A percentile compares a stretch with the other conserved stretches of the same genome.
These are phyloP conservation scores for Moesziomyces antarcticus DNA, from an alignment of 1,284 basidiomycete genomes.

Conservation along the genomic window DNA sequence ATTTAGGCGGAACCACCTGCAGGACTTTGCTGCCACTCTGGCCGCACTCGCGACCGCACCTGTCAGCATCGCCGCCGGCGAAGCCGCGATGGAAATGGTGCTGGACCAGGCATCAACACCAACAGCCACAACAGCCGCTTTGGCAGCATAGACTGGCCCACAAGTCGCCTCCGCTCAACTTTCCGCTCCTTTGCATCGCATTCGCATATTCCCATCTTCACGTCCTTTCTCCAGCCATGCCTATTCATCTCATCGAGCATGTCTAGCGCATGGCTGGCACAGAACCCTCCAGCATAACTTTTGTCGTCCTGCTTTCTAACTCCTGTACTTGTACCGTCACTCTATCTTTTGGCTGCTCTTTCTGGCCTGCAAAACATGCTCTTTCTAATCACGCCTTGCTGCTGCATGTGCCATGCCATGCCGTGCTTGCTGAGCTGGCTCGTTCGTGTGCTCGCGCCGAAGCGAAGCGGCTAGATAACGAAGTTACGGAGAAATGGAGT, in stretches of 20 bases:
- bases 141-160: slow-evolving; percentile 5
- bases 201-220: slow-evolving; percentile 6
- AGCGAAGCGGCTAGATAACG: not conserved
- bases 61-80: slow-evolving; percentile 20
- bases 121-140: slow-evolving; percentile 6
- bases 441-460: not conserved
- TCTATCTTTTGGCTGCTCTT: slow-evolving; percentile 6
- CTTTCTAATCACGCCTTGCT: not conserved
- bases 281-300: slow-evolving; percentile 25
- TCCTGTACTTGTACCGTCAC: slow-evolving; percentile 22
- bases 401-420: too few species aligned
- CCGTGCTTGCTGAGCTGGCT: too few species aligned
- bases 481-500: not conserved
- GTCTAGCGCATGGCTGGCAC: not conserved
- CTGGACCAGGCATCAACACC: slow-evolving; percentile 28
- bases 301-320: not conserved
- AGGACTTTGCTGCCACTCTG: slow-evolving; percentile 32
- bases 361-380: not conserved
- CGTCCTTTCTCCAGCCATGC: too few species aligned
- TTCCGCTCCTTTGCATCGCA: slow-evolving; percentile 20
- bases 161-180: not conserved
- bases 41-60: slow-evolving; percentile 19
- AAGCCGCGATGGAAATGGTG: slow-evolving; percentile 34
- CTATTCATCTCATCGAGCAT: too few species aligned
- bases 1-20: slow-evolving; percentile 34